Conservation (phyloP, 371 early-diverging fungal species). For the Mucor indicus region DNA sequence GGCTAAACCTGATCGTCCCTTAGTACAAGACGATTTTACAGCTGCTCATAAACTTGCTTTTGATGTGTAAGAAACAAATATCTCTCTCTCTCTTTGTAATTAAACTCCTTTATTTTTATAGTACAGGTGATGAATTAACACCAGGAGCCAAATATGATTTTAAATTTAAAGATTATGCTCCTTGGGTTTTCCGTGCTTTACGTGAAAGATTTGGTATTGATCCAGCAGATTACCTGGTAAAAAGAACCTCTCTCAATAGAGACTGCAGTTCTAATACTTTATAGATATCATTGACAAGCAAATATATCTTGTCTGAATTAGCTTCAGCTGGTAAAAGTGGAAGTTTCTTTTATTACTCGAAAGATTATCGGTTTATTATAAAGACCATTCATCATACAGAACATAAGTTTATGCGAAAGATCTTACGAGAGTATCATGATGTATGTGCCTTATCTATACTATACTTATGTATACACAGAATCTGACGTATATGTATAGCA, state of each 20-base stretch:
- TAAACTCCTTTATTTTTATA: conserved; percentile 14
- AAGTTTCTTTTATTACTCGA: conserved; percentile 95
- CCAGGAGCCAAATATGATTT: conserved; percentile 91
- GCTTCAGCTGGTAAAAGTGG: conserved; percentile 94
- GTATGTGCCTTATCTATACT: too few species aligned
- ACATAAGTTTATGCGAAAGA: conserved; percentile 86
- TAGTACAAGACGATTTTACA: conserved; percentile 72
- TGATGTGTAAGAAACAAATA: conserved; percentile 73
- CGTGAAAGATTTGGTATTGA: conserved; percentile 82
- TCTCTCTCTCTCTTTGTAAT: background rate
- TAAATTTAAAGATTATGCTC: conserved; percentile 96
- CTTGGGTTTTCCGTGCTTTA: conserved; percentile 88
- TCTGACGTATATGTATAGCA: too few species aligned
- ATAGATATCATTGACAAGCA: conserved; percentile 89
- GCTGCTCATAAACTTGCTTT: conserved; percentile 89
- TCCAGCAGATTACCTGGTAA: conserved; percentile 86
- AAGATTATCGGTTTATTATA: conserved; percentile 97
- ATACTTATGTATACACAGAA: too few species aligned
- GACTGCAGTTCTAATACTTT: too few species aligned
- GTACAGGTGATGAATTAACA: conserved; percentile 86
- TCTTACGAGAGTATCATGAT: conserved; percentile 82
- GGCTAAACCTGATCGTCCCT: conserved; percentile 69
- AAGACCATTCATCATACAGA: conserved; percentile 94
- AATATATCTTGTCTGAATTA: conserved; percentile 93
- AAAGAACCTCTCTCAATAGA: too few species aligned